These are phyloP conservation scores for Hansenula sp. DNA, from an alignment of 1,139 yeast species.

Conservation along the genomic window DNA sequence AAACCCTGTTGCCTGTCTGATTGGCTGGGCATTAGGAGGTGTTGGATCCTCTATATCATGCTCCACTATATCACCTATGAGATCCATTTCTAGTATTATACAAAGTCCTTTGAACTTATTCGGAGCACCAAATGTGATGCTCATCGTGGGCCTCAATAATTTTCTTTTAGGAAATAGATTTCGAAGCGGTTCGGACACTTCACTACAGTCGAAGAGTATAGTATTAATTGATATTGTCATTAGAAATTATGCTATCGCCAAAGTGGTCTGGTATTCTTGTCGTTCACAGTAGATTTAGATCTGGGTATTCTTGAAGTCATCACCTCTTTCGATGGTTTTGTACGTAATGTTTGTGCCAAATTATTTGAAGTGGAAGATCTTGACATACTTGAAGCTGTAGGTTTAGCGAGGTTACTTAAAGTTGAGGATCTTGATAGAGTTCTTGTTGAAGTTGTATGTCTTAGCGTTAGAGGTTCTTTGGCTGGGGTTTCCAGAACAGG, in stretches of 20 bases:
- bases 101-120: too few species aligned
- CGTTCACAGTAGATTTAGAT: slow-evolving; percentile 10
- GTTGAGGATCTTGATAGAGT: slow-evolving; percentile 17
- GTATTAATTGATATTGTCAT: too few species aligned
- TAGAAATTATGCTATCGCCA: slow-evolving; percentile 13
- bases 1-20: slow-evolving; percentile 32
- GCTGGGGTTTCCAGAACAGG: too few species aligned
- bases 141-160: not conserved
- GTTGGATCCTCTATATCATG: slow-evolving; percentile 40
- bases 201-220: too few species aligned
- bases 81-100: slow-evolving; percentile 47
- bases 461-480: slow-evolving; percentile 6
- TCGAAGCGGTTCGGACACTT: too few species aligned
- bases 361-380: slow-evolving; percentile 14
- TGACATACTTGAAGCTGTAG: slow-evolving; percentile 19
- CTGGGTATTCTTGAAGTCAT: slow-evolving; percentile 10
- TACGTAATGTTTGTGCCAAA: slow-evolving; percentile 2
- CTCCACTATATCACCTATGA: slow-evolving; percentile 75
- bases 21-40: slow-evolving; percentile 22
- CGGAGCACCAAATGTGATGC: too few species aligned
- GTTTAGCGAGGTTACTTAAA: slow-evolving; percentile 14
- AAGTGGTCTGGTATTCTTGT: slow-evolving; percentile 11
- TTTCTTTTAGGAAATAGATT: too few species aligned
- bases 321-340: not conserved
- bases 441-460: slow-evolving; percentile 9